Evolutionary conservation across 352 stramenopile species (phyloP).

Genomic region (Phytophthora foliorum): DNA sequence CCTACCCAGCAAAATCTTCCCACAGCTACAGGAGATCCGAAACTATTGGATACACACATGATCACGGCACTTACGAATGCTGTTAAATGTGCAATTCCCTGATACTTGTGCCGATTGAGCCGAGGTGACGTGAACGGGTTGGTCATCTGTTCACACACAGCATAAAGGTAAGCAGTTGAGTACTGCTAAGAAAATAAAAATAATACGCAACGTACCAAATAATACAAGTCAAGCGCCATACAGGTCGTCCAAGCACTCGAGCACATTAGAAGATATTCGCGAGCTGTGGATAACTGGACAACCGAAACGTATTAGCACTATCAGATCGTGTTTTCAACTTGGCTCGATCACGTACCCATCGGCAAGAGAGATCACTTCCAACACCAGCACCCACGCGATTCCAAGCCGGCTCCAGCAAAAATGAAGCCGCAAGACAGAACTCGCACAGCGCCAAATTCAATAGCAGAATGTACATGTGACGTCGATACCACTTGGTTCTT

Average conservation of each 20-base stretch:
- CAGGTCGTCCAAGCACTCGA: slow-evolving; percentile 77
- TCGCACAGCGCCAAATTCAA: slow-evolving; percentile 73
- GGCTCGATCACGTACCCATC: slow-evolving; percentile 46
- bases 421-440: slow-evolving; percentile 71
- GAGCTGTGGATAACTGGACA: slow-evolving; percentile 61
- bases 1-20: slow-evolving; percentile 83
- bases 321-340: neutral
- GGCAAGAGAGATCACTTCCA: slow-evolving; percentile 47
- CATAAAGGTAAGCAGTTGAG: slow-evolving; percentile 6
- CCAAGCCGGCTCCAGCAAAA: slow-evolving; percentile 77
- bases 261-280: slow-evolving; percentile 84
- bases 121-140: slow-evolving; percentile 84
- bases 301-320: neutral
- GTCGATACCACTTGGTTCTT: slow-evolving; percentile 60
- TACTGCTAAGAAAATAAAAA: neutral
- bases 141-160: slow-evolving; percentile 58
- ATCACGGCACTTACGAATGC: slow-evolving; percentile 51
- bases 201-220: slow-evolving; percentile 47
- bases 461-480: slow-evolving; percentile 80
- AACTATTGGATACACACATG: slow-evolving; percentile 64
- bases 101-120: slow-evolving; percentile 76
- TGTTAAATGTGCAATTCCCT: slow-evolving; percentile 54
- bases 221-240: slow-evolving; percentile 79
- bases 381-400: slow-evolving; percentile 49
- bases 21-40: slow-evolving; percentile 66